phyloP scores from a whole-genome alignment of 495 filamentous ascomycete species.

The Xylaria bambusicola region DNA sequence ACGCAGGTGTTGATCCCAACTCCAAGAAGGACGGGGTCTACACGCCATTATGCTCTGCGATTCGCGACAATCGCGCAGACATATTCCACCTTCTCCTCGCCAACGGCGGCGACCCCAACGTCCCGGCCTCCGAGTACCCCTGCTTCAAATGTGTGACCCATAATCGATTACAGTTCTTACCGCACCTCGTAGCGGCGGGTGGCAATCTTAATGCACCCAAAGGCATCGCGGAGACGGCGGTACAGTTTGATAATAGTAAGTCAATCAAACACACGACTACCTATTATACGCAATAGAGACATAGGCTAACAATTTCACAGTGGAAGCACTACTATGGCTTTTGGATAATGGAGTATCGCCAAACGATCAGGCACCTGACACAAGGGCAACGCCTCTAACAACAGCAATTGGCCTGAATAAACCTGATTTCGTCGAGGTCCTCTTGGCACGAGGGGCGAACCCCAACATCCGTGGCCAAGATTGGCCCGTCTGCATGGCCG shows the following conservation, averaged over 20 bases:
- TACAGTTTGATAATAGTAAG: constrained; percentile 46
- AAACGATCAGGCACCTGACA: constrained; percentile 50
- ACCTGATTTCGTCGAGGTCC: constrained; percentile 47
- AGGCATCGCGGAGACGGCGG: constrained; percentile 58
- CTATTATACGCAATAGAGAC: neutral
- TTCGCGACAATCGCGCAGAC: constrained; percentile 54
- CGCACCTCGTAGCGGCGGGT: constrained; percentile 50
- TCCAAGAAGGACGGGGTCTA: constrained; percentile 58
- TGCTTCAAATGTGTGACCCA: constrained; percentile 60
- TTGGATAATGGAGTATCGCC: constrained; percentile 50
- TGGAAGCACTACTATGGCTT: constrained; percentile 50
- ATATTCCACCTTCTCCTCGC: constrained; percentile 53
- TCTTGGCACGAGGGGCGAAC: constrained; percentile 54
- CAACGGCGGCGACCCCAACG: constrained; percentile 55
- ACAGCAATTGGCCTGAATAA: constrained; percentile 55
- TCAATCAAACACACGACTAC: neutral
- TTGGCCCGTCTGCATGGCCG: constrained; percentile 59
- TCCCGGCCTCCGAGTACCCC: constrained; percentile 55
- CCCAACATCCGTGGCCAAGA: constrained; percentile 54
- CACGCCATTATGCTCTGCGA: constrained; percentile 58
- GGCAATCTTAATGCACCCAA: constrained; percentile 53
- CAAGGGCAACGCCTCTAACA: constrained; percentile 51
- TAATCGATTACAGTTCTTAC: constrained; percentile 50
- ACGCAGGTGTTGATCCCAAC: constrained; percentile 53
- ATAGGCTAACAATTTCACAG: constrained; percentile 8